Conservation (phyloP, 192 early-diverging fungal genomes). For the Dissophora globulifera region DNA sequence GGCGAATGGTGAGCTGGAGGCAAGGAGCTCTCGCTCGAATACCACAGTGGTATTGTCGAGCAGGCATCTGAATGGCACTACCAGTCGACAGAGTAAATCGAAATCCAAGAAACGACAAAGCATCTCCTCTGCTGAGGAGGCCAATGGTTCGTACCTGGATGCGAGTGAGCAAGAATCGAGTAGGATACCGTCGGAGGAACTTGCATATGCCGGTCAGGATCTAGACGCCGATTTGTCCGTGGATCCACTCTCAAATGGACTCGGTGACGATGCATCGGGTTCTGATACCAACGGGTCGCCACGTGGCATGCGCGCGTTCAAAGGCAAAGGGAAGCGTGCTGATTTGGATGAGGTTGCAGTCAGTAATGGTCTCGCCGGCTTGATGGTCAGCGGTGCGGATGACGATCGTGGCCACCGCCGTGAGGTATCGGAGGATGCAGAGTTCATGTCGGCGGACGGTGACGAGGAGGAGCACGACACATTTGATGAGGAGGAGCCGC, state of each 20-base stretch:
- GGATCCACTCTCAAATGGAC: too few relatives aligned
- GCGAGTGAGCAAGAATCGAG: too few relatives aligned
- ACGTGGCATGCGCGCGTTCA: not conserved
- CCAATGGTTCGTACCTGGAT: not conserved
- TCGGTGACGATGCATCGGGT: not conserved
- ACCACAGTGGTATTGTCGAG: not conserved
- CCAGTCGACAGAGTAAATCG: not conserved
- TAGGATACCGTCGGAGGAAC: too few relatives aligned
- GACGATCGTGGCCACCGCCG: not conserved
- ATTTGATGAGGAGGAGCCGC: conserved; percentile 10
- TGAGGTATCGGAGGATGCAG: not conserved
- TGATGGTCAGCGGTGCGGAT: not conserved
- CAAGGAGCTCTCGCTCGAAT: not conserved
- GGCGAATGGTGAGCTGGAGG: not conserved
- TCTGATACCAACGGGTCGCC: not conserved
- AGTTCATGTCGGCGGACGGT: not conserved
- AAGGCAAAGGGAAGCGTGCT: not conserved
- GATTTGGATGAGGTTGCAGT: not conserved
- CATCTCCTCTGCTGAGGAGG: not conserved
- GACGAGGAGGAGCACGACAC: not conserved
- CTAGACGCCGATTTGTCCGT: too few relatives aligned
- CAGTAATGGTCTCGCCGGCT: not conserved
- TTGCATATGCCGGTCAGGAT: too few relatives aligned
- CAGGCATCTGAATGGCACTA: too few relatives aligned
- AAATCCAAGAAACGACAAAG: not conserved